These are phyloP conservation scores for Apiotrichum mycotoxinovorans DNA, from an alignment of 1,284 basidiomycete genomes.

Conservation along the genomic window DNA sequence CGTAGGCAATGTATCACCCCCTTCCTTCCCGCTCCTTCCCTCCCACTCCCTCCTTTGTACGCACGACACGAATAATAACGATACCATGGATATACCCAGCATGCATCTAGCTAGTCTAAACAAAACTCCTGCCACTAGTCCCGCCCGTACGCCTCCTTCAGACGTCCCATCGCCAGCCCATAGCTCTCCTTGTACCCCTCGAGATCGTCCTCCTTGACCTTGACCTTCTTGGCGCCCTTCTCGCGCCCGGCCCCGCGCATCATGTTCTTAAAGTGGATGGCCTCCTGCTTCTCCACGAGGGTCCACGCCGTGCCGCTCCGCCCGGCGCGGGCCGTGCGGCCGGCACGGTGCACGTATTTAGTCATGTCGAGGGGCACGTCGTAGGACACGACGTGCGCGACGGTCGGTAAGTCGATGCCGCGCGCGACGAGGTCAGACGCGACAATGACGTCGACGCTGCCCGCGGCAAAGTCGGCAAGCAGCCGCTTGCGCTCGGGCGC, in stretches of 20 bases:
- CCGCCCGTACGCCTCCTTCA: slow-evolving; percentile 27
- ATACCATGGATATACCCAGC: neutral
- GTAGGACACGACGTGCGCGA: slow-evolving; percentile 88
- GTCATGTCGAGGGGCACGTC: slow-evolving; percentile 94
- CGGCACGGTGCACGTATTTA: slow-evolving; percentile 95
- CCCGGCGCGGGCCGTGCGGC: slow-evolving; percentile 89
- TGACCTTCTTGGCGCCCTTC: slow-evolving; percentile 66
- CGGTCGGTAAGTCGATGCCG: slow-evolving; percentile 91
- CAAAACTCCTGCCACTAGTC: slow-evolving; percentile 10
- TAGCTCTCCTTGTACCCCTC: slow-evolving; percentile 61
- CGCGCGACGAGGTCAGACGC: slow-evolving; percentile 94
- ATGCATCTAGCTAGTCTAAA: neutral
- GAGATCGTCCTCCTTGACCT: slow-evolving; percentile 64
- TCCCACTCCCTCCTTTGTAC: neutral
- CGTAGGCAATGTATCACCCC: neutral
- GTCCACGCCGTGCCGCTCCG: slow-evolving; percentile 85
- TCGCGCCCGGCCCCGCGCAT: slow-evolving; percentile 72
- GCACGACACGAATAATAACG: neutral
- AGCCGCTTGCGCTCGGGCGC: slow-evolving; percentile 70
- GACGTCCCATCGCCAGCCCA: slow-evolving; percentile 50
- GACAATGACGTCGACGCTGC: slow-evolving; percentile 85
- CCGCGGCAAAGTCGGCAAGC: slow-evolving; percentile 73
- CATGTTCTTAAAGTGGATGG: slow-evolving; percentile 82
- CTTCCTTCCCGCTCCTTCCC: neutral
- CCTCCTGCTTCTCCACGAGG: slow-evolving; percentile 94